Conservation (phyloP, 2,329 filamentous ascomycete genomes). For the Fusarium hostae region DNA sequence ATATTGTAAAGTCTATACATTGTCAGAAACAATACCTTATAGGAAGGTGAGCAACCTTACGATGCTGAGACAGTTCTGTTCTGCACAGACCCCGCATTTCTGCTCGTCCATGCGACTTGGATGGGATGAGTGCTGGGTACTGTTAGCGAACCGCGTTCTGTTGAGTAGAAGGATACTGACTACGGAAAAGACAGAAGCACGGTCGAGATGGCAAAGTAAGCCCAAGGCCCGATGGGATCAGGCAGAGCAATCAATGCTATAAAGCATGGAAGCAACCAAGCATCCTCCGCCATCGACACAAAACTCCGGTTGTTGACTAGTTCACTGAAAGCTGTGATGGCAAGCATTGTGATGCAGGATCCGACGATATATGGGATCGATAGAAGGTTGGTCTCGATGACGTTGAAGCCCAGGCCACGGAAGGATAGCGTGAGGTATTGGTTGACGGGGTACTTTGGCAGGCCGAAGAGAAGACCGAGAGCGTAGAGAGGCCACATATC, state of each 20-base stretch:
- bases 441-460: constrained; percentile 58
- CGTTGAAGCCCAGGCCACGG: constrained; percentile 59
- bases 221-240: background rate
- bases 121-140: background rate
- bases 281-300: constrained; percentile 57
- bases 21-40: fast-evolving
- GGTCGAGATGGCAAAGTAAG: background rate
- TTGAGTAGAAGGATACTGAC: background rate
- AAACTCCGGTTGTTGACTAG: constrained; percentile 60
- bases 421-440: constrained; percentile 64
- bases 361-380: constrained; percentile 60
- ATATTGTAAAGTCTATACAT: constrained; percentile 60
- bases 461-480: constrained; percentile 59
- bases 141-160: fast-evolving
- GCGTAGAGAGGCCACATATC: constrained; percentile 65
- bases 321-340: constrained; percentile 57
- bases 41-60: background rate
- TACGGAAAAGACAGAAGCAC: background rate
- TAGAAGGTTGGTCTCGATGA: constrained; percentile 65
- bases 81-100: constrained; percentile 41
- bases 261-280: constrained; percentile 67
- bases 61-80: constrained; percentile 64
- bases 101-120: background rate
- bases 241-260: constrained; percentile 57
- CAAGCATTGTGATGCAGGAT: constrained; percentile 58